Percentiles rank a stretch among this genome's conserved stretches.
Conservation (phyloP, 2,329 filamentous ascomycete species). For the Talaromyces atroroseus region DNA sequence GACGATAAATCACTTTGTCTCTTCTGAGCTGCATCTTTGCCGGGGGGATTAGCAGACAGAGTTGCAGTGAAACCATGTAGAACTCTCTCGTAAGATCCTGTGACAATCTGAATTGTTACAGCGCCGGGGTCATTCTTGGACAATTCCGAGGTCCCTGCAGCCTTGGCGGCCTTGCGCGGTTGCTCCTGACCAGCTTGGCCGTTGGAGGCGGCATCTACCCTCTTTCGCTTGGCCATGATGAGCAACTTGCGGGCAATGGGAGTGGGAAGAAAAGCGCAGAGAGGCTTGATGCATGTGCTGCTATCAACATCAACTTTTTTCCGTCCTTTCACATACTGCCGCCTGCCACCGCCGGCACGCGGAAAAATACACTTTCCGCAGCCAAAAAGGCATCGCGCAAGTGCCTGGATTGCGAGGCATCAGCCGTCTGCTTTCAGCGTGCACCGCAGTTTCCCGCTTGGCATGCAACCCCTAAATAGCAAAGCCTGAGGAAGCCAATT, state of each 20-base stretch:
- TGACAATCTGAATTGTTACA: constrained; percentile 76
- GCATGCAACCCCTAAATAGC: neutral
- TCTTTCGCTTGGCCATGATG: constrained; percentile 44
- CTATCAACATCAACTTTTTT: neutral
- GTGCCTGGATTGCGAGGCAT: constrained; percentile 4
- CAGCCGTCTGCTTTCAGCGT: constrained; percentile 1
- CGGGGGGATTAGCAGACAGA: constrained; percentile 36
- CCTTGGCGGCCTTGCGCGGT: constrained; percentile 31
- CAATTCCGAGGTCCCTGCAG: constrained; percentile 20
- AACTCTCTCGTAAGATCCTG: constrained; percentile 89
- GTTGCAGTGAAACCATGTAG: constrained; percentile 85
- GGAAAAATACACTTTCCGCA: constrained; percentile 3
- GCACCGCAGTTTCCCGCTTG: neutral
- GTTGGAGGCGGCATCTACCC: constrained; percentile 29
- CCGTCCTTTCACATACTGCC: constrained; percentile 3
- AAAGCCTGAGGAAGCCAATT: constrained; percentile 10
- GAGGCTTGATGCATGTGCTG: neutral
- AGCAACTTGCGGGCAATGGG: neutral
- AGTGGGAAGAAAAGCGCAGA: neutral
- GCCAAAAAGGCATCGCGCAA: neutral
- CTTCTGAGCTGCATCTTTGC: constrained; percentile 8
- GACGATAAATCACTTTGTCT: constrained; percentile 14
- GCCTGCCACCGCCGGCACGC: constrained; percentile 8
- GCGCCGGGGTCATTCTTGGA: constrained; percentile 25
- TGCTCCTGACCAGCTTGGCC: constrained; percentile 18